phyloP scores from a whole-genome alignment of 257 asterid species.

The Hygrophila difformis region DNA sequence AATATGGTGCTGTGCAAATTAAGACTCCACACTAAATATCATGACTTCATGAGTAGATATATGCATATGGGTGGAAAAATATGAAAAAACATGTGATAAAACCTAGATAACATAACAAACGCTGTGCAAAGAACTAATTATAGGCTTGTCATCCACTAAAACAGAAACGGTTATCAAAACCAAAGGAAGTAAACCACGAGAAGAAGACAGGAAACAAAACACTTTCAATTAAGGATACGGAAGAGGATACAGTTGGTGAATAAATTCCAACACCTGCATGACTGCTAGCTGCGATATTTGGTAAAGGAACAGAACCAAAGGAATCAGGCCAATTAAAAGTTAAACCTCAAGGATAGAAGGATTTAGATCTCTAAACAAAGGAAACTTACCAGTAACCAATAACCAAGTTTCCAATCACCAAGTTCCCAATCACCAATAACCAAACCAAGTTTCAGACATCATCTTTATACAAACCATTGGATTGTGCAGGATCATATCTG shows the following conservation, averaged over 20 bases:
- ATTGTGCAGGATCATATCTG: slow-evolving; percentile 60
- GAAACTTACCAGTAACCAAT: slow-evolving; percentile 33
- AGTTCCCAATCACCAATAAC: too few species aligned
- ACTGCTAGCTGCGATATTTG: slow-evolving; percentile 47
- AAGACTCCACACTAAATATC: too few species aligned
- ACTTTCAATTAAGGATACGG: slow-evolving; percentile 57
- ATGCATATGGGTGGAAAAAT: too few species aligned
- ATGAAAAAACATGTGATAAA: too few species aligned
- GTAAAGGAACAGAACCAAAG: slow-evolving; percentile 21
- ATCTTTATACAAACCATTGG: slow-evolving; percentile 22
- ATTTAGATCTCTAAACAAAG: slow-evolving; percentile 9
- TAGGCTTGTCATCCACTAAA: neutral
- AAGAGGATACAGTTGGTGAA: slow-evolving; percentile 68
- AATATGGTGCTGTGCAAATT: too few species aligned
- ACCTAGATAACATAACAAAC: neutral
- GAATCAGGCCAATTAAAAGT: slow-evolving; percentile 19
- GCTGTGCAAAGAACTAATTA: neutral
- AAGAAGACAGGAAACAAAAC: slow-evolving; percentile 7
- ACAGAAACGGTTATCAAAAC: neutral
- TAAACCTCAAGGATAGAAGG: slow-evolving; percentile 15
- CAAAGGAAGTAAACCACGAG: slow-evolving; percentile 2
- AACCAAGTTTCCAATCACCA: too few species aligned
- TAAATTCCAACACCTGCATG: slow-evolving; percentile 43
- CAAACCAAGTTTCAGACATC: slow-evolving; percentile 17
- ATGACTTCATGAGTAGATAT: too few species aligned